Percentiles rank a stretch among this genome's conserved stretches.
Evolutionary conservation across 202 grass and related monocot species (phyloP).

Genomic region (Saccharum hybrid): DNA sequence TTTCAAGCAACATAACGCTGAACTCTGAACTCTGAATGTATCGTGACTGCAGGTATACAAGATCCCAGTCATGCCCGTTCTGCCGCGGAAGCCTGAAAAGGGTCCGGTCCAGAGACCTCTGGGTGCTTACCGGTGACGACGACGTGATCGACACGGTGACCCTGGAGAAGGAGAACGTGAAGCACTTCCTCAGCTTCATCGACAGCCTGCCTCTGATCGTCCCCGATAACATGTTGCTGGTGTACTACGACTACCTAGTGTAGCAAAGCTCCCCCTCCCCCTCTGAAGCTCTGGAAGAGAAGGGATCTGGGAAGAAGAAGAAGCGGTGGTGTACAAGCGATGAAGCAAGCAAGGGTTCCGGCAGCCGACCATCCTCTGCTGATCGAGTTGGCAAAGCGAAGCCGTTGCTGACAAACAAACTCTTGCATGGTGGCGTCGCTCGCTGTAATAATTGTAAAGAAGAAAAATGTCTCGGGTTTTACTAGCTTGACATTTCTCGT

Average conservation of each 20-base stretch:
- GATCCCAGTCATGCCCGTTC: conserved; percentile 94
- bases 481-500: conserved; percentile 36
- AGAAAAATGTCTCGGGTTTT: conserved; percentile 43
- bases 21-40: conserved; percentile 21
- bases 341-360: conserved; percentile 13
- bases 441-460: conserved; percentile 61
- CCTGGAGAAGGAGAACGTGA: conserved; percentile 84
- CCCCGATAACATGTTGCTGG: conserved; percentile 80
- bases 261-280: conserved; percentile 19
- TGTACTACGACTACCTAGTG: conserved; percentile 94
- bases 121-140: conserved; percentile 84
- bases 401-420: conserved; percentile 32
- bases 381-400: conserved; percentile 79
- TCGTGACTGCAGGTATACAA: conserved; percentile 68
- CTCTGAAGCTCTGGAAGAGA: conserved; percentile 15
- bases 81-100: conserved; percentile 94
- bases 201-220: conserved; percentile 90
- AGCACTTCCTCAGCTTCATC: conserved; percentile 85
- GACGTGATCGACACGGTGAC: conserved; percentile 81
- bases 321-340: conserved; percentile 46
- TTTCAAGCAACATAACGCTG: neutral
- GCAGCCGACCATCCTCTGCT: conserved; percentile 81
- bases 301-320: conserved; percentile 19
- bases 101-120: conserved; percentile 82
- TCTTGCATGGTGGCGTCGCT: conserved; percentile 38